Evolutionary conservation across 306 rosid species (phyloP).

Genomic region (Cicer judaicum): DNA sequence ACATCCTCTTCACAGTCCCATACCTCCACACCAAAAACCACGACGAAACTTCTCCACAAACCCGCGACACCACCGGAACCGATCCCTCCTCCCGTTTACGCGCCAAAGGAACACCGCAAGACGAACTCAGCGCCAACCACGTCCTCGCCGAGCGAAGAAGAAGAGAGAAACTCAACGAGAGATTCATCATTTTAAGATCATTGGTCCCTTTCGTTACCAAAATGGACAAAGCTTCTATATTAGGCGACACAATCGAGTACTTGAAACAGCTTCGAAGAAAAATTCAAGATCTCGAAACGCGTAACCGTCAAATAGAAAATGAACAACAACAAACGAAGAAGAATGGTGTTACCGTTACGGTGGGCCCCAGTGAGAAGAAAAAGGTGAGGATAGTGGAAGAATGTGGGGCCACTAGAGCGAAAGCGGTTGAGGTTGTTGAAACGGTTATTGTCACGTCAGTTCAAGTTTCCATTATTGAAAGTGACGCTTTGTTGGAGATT

Average conservation of each 20-base stretch:
- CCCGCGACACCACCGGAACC: slow-evolving; percentile 35
- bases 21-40: slow-evolving; percentile 70
- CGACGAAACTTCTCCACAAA: slow-evolving; percentile 51
- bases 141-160: slow-evolving; percentile 86
- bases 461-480: slow-evolving; percentile 89
- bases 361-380: slow-evolving; percentile 56
- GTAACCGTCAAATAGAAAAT: slow-evolving; percentile 55
- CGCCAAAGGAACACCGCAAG: slow-evolving; percentile 67
- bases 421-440: slow-evolving; percentile 43
- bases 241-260: slow-evolving; percentile 95
- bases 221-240: slow-evolving; percentile 92
- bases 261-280: slow-evolving; percentile 73
- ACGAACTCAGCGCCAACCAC: slow-evolving; percentile 82
- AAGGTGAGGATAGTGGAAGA: slow-evolving; percentile 80
- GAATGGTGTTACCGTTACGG: slow-evolving; percentile 42
- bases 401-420: slow-evolving; percentile 50
- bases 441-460: slow-evolving; percentile 50
- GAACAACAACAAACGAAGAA: slow-evolving; percentile 36
- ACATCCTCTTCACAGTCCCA: slow-evolving; percentile 72
- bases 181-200: slow-evolving; percentile 79
- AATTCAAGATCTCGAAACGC: slow-evolving; percentile 78
- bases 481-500: slow-evolving; percentile 83
- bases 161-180: slow-evolving; percentile 81
- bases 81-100: slow-evolving; percentile 46
- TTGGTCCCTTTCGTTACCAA: slow-evolving; percentile 87